Evolutionary conservation across 345 rosid genomes (phyloP), one percentile per base, ranked within the genome.

Genomic region (Rhizophora mangle): DNA sequence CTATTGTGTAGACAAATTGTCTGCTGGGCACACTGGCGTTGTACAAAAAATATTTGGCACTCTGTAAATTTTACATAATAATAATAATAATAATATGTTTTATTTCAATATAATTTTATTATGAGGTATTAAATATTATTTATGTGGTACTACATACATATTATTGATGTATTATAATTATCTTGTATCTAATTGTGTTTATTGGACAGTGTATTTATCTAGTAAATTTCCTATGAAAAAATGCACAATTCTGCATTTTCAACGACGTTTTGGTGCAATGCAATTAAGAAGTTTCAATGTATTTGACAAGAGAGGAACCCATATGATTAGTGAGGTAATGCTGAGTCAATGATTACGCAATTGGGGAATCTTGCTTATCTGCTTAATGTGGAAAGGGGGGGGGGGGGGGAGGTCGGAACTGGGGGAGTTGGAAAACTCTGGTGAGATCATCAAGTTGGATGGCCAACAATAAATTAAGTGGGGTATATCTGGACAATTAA

Each of bases 301-400:
- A 53, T 2, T 22, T 21, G 27, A 21, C 11, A 11, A 63, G 8
- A 8, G 6, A 8, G 3, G 8, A 1, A 10, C 53, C 39, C 27
- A 39, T 46, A 18, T 52, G 5, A 62, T 61, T 37, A n/a, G 65
- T 74, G 82, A 81, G 47, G 62, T 75, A 58, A 69, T 75, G 82
- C 80, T 79, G 72, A 76, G 69, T 65, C 71, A 74, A 74, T 61
- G 59, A 74, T 69, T 65, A 68, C 39, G 64, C 63, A 68, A 73
- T 51, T 37, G 56, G 37, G 60, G 29, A 56, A 24, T 4, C 5
- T 56, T 27, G 29, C 22, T 13, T 56, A 56, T 8, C 5, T 15
- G 27, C 27, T 21, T 4, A 10, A 55, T 19, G 29, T 55, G 22
- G 15, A 55, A 15, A 15, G 27, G 13, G 16, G 3, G 27, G 22